Base-by-base conservation (phyloP, 306 rosid genomes). In the Lathyrus oleraceus region DNA sequence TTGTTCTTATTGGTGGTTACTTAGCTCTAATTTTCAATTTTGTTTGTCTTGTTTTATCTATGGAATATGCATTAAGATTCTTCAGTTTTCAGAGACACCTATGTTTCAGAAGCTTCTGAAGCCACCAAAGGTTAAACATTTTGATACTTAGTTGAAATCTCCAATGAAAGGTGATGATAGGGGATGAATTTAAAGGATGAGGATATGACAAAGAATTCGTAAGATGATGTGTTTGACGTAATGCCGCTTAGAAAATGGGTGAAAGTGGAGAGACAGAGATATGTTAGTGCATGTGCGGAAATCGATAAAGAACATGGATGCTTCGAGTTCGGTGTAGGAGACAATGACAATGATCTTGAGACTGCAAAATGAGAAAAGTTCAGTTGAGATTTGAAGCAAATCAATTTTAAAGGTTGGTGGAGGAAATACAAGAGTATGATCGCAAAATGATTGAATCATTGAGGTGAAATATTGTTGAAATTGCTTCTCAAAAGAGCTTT, bases 291-390 rank as follows among this genome's bases (percentile, higher is more conserved):
- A 4, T 72, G 73, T 51, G 82, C 75, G 1, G 97, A 91, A 79
- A 84, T 89, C 8, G 94, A 91, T 79, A 85, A 84, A 80, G 97
- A 91, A 57, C 83, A 86, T 53, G 30, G 94, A 90, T 0, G 78
- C 91, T 15, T 81, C 91, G 2, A 72, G 83, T 0, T 88, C 96
- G 11, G 90, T 88, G 4, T 86, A 84, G 76, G 97, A 89, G 80
- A 82, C 94, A 19, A 85, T 89, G 95, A 86, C 95, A 3, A 89
- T 89, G 90, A 92, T 92, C 21, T 56, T 79, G 38, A 75, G 89
- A 25, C 79, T 91, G 42, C 97, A 91, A 79, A 81, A 16, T 5
- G 96, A 87, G 91, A 91, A 87, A 52, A 82, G 91, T 30, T 27
- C 70, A 0, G 67, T 61, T 0, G 91, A 87, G 73, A 88, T n/a